These are phyloP conservation scores for Sporothrix protearum DNA, from an alignment of 2,329 filamentous ascomycete species.

Conservation along the genomic window DNA sequence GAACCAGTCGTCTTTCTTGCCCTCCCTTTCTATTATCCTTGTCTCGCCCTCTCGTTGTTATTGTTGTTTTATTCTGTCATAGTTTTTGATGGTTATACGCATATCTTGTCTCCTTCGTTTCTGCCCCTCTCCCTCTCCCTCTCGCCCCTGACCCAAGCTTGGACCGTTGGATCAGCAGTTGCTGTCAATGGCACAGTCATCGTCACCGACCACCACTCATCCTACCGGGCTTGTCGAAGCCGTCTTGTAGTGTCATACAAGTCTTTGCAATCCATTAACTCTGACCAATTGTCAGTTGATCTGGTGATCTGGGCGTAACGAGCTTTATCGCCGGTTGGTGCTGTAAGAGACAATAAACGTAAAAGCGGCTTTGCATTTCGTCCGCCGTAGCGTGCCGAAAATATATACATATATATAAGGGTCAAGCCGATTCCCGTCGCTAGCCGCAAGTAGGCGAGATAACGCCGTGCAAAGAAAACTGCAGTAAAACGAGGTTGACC, in stretches of 20 bases:
- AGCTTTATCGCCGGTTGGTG: neutral
- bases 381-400: neutral
- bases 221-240: neutral
- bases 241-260: neutral
- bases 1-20: neutral
- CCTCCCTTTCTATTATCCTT: neutral
- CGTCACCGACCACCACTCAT: neutral
- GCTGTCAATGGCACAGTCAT: neutral
- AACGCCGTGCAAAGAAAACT: neutral
- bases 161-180: neutral
- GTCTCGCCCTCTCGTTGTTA: neutral
- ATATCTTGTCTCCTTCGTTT: too few relatives aligned
- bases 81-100: neutral
- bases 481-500: neutral
- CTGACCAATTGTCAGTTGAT: neutral
- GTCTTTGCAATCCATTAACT: neutral
- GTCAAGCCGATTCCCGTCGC: neutral
- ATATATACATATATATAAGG: too few relatives aligned
- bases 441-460: slow-evolving; percentile 12
- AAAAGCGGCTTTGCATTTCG: neutral
- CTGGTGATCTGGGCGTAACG: neutral
- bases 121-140: neutral
- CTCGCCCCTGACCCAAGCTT: neutral
- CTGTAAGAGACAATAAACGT: neutral
- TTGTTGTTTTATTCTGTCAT: neutral